These are phyloP conservation scores for Pascua guehoae DNA, from an alignment of 1,284 basidiomycete genomes.

Conservation along the genomic window DNA sequence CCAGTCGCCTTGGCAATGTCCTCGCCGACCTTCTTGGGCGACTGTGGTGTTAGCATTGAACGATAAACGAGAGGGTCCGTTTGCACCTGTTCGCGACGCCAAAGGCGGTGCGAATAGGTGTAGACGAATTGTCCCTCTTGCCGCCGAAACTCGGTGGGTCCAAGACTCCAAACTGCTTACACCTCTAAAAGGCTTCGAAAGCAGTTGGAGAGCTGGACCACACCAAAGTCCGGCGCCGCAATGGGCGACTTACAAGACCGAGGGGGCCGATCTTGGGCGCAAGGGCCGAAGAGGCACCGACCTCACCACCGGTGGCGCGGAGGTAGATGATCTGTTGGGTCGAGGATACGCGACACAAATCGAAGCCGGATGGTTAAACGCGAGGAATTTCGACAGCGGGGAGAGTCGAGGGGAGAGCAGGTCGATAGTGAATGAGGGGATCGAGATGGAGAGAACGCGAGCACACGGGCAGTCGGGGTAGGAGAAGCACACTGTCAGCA, in stretches of 20 bases:
- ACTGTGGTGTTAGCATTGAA: conserved; percentile 55
- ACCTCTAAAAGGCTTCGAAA: no score
- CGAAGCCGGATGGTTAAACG: background rate
- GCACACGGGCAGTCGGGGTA: background rate
- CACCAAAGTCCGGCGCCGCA: no score
- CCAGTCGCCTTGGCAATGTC: conserved; percentile 99
- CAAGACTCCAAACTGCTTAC: background rate
- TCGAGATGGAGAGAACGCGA: background rate
- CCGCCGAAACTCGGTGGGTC: background rate
- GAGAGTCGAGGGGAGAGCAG: background rate
- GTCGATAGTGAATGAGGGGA: background rate
- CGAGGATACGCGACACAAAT: background rate
- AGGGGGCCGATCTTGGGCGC: conserved; percentile 99
- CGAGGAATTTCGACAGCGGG: background rate
- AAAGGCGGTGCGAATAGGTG: no score
- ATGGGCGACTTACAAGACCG: conserved; percentile 81
- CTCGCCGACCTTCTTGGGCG: conserved; percentile 99
- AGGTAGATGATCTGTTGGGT: conserved; percentile 85
- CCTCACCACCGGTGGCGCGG: conserved; percentile 98
- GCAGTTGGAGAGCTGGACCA: no score
- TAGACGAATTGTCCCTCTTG: no score
- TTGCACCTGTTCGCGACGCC: no score
- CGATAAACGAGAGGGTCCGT: background rate
- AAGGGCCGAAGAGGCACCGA: conserved; percentile 96
- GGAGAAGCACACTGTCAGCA: conserved; percentile 10